Percentiles rank a stretch among this genome's conserved stretches.
Evolutionary conservation across 2,329 filamentous ascomycete species (phyloP).

Genomic region (Incumbomyces delicatus): DNA sequence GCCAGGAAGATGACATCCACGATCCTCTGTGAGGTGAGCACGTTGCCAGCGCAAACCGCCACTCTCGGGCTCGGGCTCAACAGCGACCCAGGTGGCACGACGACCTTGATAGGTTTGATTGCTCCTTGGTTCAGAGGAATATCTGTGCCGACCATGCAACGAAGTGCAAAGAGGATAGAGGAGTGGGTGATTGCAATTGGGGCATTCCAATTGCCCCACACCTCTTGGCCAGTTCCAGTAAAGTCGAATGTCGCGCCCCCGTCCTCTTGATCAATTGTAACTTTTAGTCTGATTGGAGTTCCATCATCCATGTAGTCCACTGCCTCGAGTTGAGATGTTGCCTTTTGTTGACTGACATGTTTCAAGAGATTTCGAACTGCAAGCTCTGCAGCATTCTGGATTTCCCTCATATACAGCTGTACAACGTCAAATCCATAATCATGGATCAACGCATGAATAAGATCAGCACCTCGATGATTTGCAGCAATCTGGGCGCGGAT

Average conservation of each 20-base stretch:
- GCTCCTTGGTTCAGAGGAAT: slow-evolving; percentile 28
- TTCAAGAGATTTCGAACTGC: slow-evolving; percentile 26
- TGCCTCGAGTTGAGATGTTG: slow-evolving; percentile 19
- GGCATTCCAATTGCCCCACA: slow-evolving; percentile 28
- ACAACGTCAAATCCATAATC: slow-evolving; percentile 28
- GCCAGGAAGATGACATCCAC: slow-evolving; percentile 27
- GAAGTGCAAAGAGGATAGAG: slow-evolving; percentile 26
- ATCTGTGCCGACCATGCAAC: slow-evolving; percentile 22
- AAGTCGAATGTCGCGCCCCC: slow-evolving; percentile 32
- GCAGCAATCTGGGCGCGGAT: slow-evolving; percentile 37
- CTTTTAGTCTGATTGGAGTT: slow-evolving; percentile 25
- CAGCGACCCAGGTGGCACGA: slow-evolving; percentile 22
- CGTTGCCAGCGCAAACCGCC: slow-evolving; percentile 23
- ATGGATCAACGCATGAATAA: slow-evolving; percentile 28
- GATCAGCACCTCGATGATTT: slow-evolving; percentile 31
- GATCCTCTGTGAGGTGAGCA: slow-evolving; percentile 23
- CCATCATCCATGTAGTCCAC: slow-evolving; percentile 36
- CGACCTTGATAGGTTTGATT: slow-evolving; percentile 21
- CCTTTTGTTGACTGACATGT: slow-evolving; percentile 12
- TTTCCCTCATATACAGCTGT: slow-evolving; percentile 33
- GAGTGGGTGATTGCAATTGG: slow-evolving; percentile 30
- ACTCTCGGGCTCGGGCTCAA: slow-evolving; percentile 24
- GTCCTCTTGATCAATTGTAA: slow-evolving; percentile 25
- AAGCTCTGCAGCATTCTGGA: slow-evolving; percentile 27
- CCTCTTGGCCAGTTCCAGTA: slow-evolving; percentile 30